Percentiles rank a stretch among this genome's conserved stretches.
phyloP scores from a whole-genome alignment of 2,329 filamentous ascomycete genomes.

The Venturia pyrina region DNA sequence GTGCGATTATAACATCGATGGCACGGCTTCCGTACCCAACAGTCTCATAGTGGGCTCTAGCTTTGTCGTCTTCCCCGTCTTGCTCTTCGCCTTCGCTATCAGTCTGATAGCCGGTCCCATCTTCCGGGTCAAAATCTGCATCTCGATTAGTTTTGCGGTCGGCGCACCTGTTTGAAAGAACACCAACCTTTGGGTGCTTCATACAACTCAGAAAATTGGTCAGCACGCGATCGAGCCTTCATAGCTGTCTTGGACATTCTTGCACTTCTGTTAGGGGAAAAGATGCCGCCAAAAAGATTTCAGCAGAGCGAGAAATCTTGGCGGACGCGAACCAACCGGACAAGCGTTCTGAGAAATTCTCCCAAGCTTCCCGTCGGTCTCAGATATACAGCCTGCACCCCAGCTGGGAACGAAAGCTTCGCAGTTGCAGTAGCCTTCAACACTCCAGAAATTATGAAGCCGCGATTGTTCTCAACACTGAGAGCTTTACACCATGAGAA shows the following conservation, averaged over 20 bases:
- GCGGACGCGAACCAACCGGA: background rate
- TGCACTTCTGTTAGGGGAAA: background rate
- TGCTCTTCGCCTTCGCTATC: constrained; percentile 46
- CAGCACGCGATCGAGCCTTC: constrained; percentile 35
- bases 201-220: constrained; percentile 52
- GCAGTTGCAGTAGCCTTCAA: background rate
- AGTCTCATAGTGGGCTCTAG: constrained; percentile 76
- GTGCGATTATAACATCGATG: constrained; percentile 32
- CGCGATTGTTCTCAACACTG: constrained; percentile 45
- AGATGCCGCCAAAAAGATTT: background rate
- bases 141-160: background rate
- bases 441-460: constrained; percentile 22
- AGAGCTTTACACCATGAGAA: constrained; percentile 64
- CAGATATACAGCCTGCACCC: too few relatives aligned
- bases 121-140: constrained; percentile 73
- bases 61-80: constrained; percentile 41
- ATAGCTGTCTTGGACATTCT: background rate
- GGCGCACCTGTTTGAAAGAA: background rate
- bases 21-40: constrained; percentile 39
- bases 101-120: constrained; percentile 44
- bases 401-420: too few relatives aligned
- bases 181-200: constrained; percentile 32
- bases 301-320: background rate
- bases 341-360: background rate
- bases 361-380: background rate